Conservation (phyloP, 768 basidiomycete genomes). For the Cytidiella melzeri region DNA sequence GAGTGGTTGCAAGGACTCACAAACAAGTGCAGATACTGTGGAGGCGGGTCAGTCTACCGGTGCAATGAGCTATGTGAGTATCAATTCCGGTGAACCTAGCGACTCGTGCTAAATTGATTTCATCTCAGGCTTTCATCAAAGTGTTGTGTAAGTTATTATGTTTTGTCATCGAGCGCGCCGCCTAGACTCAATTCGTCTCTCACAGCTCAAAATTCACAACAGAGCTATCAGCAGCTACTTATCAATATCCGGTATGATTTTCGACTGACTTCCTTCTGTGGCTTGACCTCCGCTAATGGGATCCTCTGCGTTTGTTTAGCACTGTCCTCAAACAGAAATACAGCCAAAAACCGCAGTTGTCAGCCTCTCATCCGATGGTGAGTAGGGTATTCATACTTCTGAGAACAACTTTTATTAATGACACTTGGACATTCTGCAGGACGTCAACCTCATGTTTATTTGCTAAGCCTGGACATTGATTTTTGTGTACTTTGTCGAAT, state of each 20-base stretch:
- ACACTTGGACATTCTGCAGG: constrained; percentile 16
- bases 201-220: constrained; percentile 42
- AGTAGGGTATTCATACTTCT: constrained; percentile 9
- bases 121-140: constrained; percentile 51
- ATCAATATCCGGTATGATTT: constrained; percentile 43
- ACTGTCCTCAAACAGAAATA: constrained; percentile 52
- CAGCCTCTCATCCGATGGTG: constrained; percentile 70
- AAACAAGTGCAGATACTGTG: constrained; percentile 76
- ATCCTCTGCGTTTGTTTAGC: constrained; percentile 23
- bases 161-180: background rate
- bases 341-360: constrained; percentile 67
- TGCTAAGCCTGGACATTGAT: constrained; percentile 15
- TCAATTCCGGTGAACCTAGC: background rate
- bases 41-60: constrained; percentile 71
- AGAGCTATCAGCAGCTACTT: constrained; percentile 63
- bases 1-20: constrained; percentile 80
- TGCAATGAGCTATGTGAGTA: constrained; percentile 73
- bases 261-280: background rate
- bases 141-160: constrained; percentile 41
- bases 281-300: background rate
- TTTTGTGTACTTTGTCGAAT: too few relatives aligned
- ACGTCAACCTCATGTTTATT: constrained; percentile 27
- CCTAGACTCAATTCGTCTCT: constrained; percentile 1
- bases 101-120: constrained; percentile 2
- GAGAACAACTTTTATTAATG: background rate